Base-by-base conservation (phyloP, 768 basidiomycete genomes). In the Termitomyces sp. region DNA sequence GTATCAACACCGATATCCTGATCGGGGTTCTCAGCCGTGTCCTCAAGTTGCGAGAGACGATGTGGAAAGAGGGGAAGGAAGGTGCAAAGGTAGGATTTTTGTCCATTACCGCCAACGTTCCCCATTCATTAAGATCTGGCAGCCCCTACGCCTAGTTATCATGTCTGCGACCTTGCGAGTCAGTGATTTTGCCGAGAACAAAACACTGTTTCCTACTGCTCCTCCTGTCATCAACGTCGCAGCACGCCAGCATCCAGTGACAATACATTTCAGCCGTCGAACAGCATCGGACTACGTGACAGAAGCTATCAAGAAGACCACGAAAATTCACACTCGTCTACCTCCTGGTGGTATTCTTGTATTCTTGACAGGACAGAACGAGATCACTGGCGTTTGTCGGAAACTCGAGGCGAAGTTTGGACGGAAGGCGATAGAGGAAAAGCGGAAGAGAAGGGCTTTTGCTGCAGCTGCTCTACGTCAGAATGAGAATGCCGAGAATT, bases 161-260 rank as follows among this genome's bases (percentile, higher is more conserved):
- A 99, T 99, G 97, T 99, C 97, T 14, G 97, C 97, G 4, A 98
- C 97, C 0, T 83, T 98, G 6, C 91, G 95, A 28, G 88, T 98
- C 50, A 85, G 85, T 61, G 97, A 98, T 72, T 98, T 99, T 65
- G 85, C 89, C 2, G 86, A 89, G 60, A 98, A 98, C 71, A 82
- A 73, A 58, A 82, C 84, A 0, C 77, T 99, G 2, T 99, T 99
- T 73, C 61, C 85, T 0, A 77, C 78, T 1, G 84, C 93, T 2
- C 97, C 97, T n/a, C 97, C 97, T 0, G 83, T 97, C 50, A 89
- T 98, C 71, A 89, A 84, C 63, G 88, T 98, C 57, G 79, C 89
- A 32, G 91, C 91, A 2, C 89, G 97, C 26, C 95, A 97, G 70
- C 88, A 98, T 75, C 93, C 96, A 0, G 97, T 99, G 41, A 96